These are phyloP conservation scores for Solanum bulbocastanum DNA, from an alignment of 257 asterid species.

Conservation along the genomic window DNA sequence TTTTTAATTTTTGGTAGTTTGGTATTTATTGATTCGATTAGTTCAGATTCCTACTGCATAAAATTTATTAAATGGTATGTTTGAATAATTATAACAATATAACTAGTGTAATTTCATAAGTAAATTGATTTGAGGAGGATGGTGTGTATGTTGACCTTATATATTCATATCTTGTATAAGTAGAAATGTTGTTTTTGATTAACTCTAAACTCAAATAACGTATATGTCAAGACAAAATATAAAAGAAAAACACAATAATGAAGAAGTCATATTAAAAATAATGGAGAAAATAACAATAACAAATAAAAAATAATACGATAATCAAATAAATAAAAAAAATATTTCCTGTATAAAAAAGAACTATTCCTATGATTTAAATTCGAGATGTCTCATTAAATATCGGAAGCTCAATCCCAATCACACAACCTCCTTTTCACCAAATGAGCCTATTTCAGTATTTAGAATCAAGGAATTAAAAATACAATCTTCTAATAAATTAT, in stretches of 20 bases:
- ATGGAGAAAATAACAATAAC: not conserved
- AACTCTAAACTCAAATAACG: not conserved
- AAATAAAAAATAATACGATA: too few species aligned
- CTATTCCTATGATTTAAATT: not conserved
- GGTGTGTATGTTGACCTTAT: too few species aligned
- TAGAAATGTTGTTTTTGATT: too few species aligned
- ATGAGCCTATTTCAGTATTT: not conserved
- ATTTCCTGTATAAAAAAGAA: too few species aligned
- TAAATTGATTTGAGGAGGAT: rapidly evolving
- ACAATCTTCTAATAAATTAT: not conserved
- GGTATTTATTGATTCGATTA: too few species aligned
- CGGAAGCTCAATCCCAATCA: not conserved
- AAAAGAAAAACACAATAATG: not conserved
- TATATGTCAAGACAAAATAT: too few species aligned
- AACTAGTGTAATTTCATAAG: too few species aligned
- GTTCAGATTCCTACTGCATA: rapidly evolving
- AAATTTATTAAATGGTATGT: not conserved
- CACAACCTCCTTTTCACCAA: not conserved
- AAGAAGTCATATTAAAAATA: too few species aligned
- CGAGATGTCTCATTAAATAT: not conserved
- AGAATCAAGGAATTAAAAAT: not conserved
- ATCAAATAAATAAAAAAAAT: too few species aligned
- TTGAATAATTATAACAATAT: too few species aligned
- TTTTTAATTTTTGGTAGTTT: not conserved
- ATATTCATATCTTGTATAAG: too few species aligned